A percentile compares a stretch with the other conserved stretches of the same genome.
phyloP scores from a whole-genome alignment of 441 rosid genomes.

The Erysimum cheiri region DNA sequence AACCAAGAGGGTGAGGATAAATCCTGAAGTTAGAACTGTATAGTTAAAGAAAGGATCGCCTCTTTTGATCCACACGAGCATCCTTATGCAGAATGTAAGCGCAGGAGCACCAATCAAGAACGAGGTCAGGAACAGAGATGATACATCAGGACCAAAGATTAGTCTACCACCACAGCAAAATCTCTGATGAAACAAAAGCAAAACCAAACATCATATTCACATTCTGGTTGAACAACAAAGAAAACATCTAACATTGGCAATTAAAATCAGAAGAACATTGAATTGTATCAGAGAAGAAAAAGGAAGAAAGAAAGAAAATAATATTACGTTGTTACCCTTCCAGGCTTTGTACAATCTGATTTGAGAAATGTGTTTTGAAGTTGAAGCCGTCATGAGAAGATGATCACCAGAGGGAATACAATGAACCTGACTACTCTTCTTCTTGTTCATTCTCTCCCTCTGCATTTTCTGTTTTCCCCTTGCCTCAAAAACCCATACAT shows the following conservation, averaged over 20 bases:
- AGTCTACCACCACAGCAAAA: constrained; percentile 79
- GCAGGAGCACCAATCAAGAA: constrained; percentile 76
- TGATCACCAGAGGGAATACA: constrained; percentile 42
- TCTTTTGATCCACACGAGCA: constrained; percentile 59
- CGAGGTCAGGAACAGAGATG: constrained; percentile 68
- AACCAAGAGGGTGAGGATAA: constrained; percentile 67
- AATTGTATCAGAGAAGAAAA: neutral
- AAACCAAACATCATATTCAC: constrained; percentile 5
- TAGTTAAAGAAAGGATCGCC: constrained; percentile 49
- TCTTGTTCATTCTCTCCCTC: constrained; percentile 47
- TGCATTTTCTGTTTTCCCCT: constrained; percentile 34
- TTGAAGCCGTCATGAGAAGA: constrained; percentile 43
- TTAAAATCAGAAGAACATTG: constrained; percentile 1
- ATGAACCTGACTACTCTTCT: constrained; percentile 44
- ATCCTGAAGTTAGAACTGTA: constrained; percentile 48
- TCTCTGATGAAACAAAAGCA: constrained; percentile 54
- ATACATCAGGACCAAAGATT: constrained; percentile 92
- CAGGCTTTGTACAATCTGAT: constrained; percentile 71
- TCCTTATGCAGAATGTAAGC: constrained; percentile 74
- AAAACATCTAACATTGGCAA: neutral
- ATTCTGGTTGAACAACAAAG: constrained; percentile 12
- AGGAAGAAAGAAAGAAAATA: constrained; percentile 7
- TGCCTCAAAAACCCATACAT: constrained; percentile 27
- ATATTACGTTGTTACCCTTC: constrained; percentile 91
- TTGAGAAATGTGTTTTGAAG: constrained; percentile 41